phyloP scores from a whole-genome alignment of 2,329 filamentous ascomycete genomes.

The Periconia sp. region DNA sequence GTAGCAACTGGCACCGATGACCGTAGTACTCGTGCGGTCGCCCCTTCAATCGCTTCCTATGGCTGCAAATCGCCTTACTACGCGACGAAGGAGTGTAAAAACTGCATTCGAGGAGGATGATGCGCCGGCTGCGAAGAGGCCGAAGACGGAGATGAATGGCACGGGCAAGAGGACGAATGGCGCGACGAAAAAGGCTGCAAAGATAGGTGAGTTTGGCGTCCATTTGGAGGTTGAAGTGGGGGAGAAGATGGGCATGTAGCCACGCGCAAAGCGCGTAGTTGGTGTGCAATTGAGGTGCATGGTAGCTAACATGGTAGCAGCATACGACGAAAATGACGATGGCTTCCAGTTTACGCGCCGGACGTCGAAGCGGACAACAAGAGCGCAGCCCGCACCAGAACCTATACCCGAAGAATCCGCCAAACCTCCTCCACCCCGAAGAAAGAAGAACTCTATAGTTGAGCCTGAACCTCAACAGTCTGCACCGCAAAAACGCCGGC shows the following conservation, averaged over 20 bases:
- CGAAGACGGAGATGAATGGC: slow-evolving; percentile 47
- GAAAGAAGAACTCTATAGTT: slow-evolving; percentile 35
- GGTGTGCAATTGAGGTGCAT: slow-evolving; percentile 7
- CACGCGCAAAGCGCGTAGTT: slow-evolving; percentile 9
- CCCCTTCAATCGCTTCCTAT: slow-evolving; percentile 56
- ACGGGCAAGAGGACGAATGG: slow-evolving; percentile 43
- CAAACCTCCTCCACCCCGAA: slow-evolving; percentile 33
- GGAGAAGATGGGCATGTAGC: slow-evolving; percentile 1
- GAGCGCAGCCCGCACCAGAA: slow-evolving; percentile 37
- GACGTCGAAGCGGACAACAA: slow-evolving; percentile 43
- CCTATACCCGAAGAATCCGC: slow-evolving; percentile 37
- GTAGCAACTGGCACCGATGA: slow-evolving; percentile 43
- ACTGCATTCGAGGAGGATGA: slow-evolving; percentile 53
- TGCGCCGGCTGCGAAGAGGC: slow-evolving; percentile 52
- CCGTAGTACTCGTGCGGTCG: slow-evolving; percentile 41
- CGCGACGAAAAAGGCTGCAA: slow-evolving; percentile 44
- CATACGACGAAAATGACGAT: slow-evolving; percentile 55
- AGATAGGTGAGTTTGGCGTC: slow-evolving; percentile 33
- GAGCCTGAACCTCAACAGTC: slow-evolving; percentile 25
- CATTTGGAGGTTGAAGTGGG: slow-evolving; percentile 1
- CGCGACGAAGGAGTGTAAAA: slow-evolving; percentile 55
- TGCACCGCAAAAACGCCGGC: slow-evolving; percentile 43
- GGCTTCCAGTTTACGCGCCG: slow-evolving; percentile 56
- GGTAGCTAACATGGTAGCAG: slow-evolving; percentile 32
- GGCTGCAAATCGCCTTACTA: slow-evolving; percentile 51